A percentile compares a stretch with the other conserved stretches of the same genome.
Evolutionary conservation across 2,329 filamentous ascomycete genomes (phyloP).

Genomic region (Trichoderma pleuroti): DNA sequence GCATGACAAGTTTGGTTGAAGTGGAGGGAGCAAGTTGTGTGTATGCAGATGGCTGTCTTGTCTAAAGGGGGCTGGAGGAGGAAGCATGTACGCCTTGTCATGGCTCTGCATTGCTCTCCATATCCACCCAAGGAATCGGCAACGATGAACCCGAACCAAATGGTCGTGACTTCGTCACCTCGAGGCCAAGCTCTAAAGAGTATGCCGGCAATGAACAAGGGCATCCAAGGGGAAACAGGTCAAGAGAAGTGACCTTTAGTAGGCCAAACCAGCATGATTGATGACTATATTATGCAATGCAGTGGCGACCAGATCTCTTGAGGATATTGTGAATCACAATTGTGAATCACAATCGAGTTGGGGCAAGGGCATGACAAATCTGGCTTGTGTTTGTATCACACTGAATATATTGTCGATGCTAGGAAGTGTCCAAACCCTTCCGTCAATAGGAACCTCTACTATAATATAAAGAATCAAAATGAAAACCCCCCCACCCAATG

Average conservation of each 20-base stretch:
- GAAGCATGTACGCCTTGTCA: background rate
- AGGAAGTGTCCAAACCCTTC: background rate
- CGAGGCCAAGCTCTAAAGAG: background rate
- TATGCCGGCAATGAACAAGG: background rate
- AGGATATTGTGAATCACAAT: background rate
- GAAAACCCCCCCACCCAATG: background rate
- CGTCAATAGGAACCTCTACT: background rate
- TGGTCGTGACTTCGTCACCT: background rate
- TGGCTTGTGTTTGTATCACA: background rate
- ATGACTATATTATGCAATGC: background rate
- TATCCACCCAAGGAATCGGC: background rate
- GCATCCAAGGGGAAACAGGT: background rate
- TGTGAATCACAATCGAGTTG: background rate
- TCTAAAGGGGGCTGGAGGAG: background rate
- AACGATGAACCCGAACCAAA: background rate
- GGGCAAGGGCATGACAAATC: background rate
- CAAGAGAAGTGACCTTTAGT: background rate
- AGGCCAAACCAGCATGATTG: background rate
- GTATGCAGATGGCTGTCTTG: background rate
- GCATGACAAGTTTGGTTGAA: slow-evolving; percentile 71
- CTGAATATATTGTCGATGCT: background rate
- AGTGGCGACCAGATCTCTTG: background rate
- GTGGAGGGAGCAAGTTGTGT: background rate
- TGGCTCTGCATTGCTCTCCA: background rate
- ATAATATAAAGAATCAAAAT: background rate